These are phyloP conservation scores for Antrodiella citrinella DNA, from an alignment of 768 basidiomycete species.

Conservation along the genomic window DNA sequence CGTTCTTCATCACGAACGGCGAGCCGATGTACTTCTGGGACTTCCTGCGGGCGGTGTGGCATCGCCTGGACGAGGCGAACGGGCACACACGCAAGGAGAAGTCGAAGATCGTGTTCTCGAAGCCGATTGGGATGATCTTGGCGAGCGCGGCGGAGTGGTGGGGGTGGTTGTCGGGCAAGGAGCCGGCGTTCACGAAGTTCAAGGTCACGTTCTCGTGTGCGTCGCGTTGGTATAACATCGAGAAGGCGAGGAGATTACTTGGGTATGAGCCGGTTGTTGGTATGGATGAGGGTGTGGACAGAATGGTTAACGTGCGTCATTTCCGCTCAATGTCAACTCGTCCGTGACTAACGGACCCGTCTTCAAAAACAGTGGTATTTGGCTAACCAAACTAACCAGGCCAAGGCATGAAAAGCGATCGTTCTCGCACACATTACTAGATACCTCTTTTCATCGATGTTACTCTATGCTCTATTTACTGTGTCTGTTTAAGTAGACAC, in stretches of 20 bases:
- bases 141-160: conserved; percentile 70
- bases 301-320: conserved; percentile 59
- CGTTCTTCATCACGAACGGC: conserved; percentile 94
- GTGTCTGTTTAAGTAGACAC: not conserved
- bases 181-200: conserved; percentile 80
- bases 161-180: conserved; percentile 65
- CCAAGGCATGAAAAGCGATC: not conserved
- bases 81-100: conserved; percentile 46
- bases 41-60: conserved; percentile 77
- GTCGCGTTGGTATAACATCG: conserved; percentile 86
- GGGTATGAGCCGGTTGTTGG: conserved; percentile 92
- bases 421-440: not conserved
- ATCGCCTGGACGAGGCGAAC: conserved; percentile 34
- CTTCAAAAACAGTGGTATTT: not conserved
- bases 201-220: conserved; percentile 74
- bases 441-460: not conserved
- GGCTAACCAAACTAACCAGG: not conserved
- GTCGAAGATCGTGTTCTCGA: conserved; percentile 42
- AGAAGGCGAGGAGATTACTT: conserved; percentile 83
- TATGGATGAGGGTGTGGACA: conserved; percentile 78
- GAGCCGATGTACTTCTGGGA: conserved; percentile 98
- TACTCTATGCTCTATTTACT: not conserved
- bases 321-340: not conserved
- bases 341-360: not conserved
- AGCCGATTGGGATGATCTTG: conserved; percentile 56